A percentile compares a stretch with the other conserved stretches of the same genome.
Evolutionary conservation across 1,139 yeast genomes (phyloP).

Genomic region (Pichia inconspicua): DNA sequence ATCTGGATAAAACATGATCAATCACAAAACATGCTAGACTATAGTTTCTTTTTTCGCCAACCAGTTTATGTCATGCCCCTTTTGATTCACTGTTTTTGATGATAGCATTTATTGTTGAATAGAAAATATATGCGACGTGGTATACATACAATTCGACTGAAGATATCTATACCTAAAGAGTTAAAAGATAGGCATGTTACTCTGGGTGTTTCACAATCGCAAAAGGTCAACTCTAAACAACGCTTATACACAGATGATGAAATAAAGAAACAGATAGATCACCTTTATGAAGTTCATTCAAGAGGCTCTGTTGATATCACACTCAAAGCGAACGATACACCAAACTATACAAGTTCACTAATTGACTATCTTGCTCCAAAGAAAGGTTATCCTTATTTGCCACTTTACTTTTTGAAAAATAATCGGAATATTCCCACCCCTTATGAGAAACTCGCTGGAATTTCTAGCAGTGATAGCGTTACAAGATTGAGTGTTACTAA

Average conservation of each 20-base stretch:
- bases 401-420: neutral
- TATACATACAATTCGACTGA: neutral
- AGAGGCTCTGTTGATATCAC: neutral
- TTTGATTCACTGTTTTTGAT: neutral
- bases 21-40: neutral
- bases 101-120: neutral
- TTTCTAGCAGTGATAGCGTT: constrained; percentile 4
- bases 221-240: neutral
- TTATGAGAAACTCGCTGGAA: constrained; percentile 8
- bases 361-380: constrained; percentile 28
- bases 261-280: neutral
- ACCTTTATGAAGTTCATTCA: neutral
- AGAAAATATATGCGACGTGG: neutral
- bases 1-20: neutral
- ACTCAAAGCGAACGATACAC: neutral
- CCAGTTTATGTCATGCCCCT: neutral
- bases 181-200: neutral
- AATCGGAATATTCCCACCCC: constrained; percentile 4
- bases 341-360: constrained; percentile 30
- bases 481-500: constrained; percentile 23
- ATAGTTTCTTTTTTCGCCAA: neutral
- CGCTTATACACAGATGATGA: neutral
- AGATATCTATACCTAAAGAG: neutral
- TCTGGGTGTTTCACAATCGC: neutral
- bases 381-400: constrained; percentile 15